Evolutionary conservation across 106 monocot genomes (phyloP).

Genomic region (Narthecium ossifragum): DNA sequence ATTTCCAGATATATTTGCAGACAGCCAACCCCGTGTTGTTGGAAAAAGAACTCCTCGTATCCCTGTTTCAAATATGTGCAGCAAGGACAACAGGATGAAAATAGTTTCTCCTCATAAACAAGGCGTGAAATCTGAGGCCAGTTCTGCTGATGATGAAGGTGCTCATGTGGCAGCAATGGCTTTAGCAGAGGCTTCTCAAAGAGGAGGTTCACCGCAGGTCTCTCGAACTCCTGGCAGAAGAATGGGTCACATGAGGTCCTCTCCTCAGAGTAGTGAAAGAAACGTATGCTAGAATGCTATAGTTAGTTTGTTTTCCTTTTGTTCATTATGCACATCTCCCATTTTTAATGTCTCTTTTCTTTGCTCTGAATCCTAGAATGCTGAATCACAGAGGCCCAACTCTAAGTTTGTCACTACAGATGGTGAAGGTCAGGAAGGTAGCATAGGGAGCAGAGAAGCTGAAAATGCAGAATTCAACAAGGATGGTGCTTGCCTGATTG

Average conservation of each 20-base stretch:
- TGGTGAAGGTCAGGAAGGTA: conserved; percentile 61
- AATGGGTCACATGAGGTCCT: conserved; percentile 22
- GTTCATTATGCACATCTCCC: no score
- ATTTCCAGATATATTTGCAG: conserved; percentile 45
- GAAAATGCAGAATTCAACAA: conserved; percentile 78
- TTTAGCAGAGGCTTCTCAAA: conserved; percentile 79
- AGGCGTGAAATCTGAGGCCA: conserved; percentile 29
- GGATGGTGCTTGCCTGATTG: conserved; percentile 22
- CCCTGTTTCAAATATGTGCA: conserved; percentile 54
- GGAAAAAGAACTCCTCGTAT: conserved; percentile 95
- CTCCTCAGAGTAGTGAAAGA: conserved; percentile 47
- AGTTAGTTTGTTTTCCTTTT: conserved; percentile 1
- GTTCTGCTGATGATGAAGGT: conserved; percentile 76
- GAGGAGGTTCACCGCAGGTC: conserved; percentile 88
- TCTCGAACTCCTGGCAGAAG: conserved; percentile 61
- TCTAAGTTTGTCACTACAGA: conserved; percentile 45
- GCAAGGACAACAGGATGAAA: conserved; percentile 35
- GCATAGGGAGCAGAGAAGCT: conserved; percentile 91
- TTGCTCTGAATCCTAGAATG: conserved; percentile 29
- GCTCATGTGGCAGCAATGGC: conserved; percentile 91
- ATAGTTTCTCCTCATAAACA: conserved; percentile 25
- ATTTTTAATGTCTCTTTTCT: conserved; percentile 2
- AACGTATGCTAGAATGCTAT: conserved; percentile 35
- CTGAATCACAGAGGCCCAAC: conserved; percentile 43
- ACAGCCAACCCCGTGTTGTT: conserved; percentile 77